Evolutionary conservation across 257 asterid genomes (phyloP).

Genomic region (Rhazya stricta): DNA sequence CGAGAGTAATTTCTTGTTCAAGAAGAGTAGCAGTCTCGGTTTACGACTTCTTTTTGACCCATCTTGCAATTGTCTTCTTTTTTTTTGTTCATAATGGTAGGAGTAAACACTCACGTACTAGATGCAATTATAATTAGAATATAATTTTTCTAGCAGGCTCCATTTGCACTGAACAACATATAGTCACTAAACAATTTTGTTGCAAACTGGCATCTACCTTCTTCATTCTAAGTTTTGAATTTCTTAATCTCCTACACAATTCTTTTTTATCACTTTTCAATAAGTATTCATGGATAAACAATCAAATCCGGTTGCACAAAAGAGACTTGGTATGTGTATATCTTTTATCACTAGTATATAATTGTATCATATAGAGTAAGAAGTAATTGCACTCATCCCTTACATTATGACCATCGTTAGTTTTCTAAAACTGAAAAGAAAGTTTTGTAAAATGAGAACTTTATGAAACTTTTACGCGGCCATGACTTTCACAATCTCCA

Average conservation of each 20-base stretch:
- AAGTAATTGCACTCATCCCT: no score
- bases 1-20: background rate
- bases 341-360: background rate
- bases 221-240: background rate
- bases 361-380: background rate
- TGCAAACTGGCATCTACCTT: background rate
- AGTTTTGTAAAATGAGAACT: background rate
- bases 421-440: background rate
- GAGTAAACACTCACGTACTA: background rate
- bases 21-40: background rate
- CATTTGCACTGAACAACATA: background rate
- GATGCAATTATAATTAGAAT: background rate
- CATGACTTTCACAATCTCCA: background rate
- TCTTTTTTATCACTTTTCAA: background rate
- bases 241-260: background rate
- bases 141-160: background rate
- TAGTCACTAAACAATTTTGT: background rate
- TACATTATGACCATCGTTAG: background rate
- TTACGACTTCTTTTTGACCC: background rate
- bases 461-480: no score
- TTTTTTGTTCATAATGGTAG: background rate
- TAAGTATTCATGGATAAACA: background rate
- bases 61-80: background rate
- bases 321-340: background rate
- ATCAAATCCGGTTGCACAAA: background rate